phyloP scores from a whole-genome alignment of 2,329 filamentous ascomycete genomes.

The Beauveria rudraprayagi region DNA sequence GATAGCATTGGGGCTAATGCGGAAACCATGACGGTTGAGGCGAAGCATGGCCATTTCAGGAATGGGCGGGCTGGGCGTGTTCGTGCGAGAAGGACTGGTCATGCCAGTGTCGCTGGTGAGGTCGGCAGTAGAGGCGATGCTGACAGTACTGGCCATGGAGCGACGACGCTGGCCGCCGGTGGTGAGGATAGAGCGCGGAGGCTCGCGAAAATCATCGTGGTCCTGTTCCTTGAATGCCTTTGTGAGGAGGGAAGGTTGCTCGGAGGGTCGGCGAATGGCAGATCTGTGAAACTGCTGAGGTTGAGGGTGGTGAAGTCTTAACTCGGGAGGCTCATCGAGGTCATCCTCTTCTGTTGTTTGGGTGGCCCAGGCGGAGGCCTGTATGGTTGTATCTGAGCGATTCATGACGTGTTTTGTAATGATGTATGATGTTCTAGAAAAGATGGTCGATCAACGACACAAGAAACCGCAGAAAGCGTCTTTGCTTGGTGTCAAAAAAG shows the following conservation, averaged over 20 bases:
- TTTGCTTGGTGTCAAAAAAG: conserved; percentile 2
- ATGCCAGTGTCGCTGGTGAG: conserved; percentile 91
- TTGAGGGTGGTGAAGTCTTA: conserved; percentile 21
- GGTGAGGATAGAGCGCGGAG: conserved; percentile 24
- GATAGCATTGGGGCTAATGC: conserved; percentile 19
- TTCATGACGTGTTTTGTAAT: conserved; percentile 28
- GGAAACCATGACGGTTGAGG: conserved; percentile 25
- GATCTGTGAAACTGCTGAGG: conserved; percentile 38
- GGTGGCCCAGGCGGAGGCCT: conserved; percentile 26
- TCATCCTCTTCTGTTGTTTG: conserved; percentile 59
- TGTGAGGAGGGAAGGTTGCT: conserved; percentile 77
- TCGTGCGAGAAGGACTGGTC: conserved; percentile 81
- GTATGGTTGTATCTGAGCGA: conserved; percentile 20
- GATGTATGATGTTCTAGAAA: not conserved
- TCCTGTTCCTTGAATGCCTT: conserved; percentile 58
- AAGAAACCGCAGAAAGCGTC: not conserved
- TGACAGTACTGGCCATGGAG: conserved; percentile 73
- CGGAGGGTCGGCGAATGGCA: conserved; percentile 38
- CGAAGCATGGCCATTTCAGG: conserved; percentile 46
- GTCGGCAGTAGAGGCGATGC: conserved; percentile 76
- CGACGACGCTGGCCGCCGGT: conserved; percentile 35
- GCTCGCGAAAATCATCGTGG: conserved; percentile 1
- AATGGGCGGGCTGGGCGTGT: conserved; percentile 80
- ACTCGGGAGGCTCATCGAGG: conserved; percentile 81
- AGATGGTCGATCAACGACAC: conserved; percentile 11